Percentiles rank a stretch among this genome's conserved stretches.
These are phyloP conservation scores for Phialophora macrospora DNA, from an alignment of 2,329 filamentous ascomycete genomes.

Conservation along the genomic window DNA sequence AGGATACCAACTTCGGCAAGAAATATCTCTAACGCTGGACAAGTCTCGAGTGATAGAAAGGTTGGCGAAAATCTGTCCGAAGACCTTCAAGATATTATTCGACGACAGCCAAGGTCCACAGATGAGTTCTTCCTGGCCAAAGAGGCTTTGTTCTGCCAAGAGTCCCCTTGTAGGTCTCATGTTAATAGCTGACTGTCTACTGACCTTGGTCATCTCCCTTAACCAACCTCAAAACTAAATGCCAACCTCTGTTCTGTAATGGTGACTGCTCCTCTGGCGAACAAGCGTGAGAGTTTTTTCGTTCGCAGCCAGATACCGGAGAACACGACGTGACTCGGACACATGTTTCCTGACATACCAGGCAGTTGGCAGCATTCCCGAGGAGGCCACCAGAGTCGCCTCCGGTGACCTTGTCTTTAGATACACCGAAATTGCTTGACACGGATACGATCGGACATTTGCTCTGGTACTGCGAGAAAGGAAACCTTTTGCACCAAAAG, in stretches of 20 bases:
- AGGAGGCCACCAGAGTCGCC: no score
- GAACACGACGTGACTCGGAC: neutral
- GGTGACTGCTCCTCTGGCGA: neutral
- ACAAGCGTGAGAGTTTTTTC: neutral
- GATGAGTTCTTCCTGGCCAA: neutral
- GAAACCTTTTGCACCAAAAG: neutral
- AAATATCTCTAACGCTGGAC: neutral
- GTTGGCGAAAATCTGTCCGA: neutral
- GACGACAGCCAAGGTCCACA: neutral
- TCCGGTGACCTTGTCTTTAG: no score
- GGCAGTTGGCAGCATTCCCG: neutral
- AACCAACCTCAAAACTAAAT: neutral
- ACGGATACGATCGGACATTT: no score
- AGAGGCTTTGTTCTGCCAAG: neutral
- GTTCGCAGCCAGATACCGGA: neutral
- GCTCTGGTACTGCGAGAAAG: no score
- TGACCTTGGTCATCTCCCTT: neutral
- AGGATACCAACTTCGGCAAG: neutral
- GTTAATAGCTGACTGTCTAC: neutral
- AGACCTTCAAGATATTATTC: neutral
- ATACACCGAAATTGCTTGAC: no score
- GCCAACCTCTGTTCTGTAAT: neutral
- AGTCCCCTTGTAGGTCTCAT: neutral
- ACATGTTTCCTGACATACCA: neutral
- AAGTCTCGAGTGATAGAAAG: neutral